Conservation (phyloP, 2,329 filamentous ascomycete species). For the Metarhizium rileyi region DNA sequence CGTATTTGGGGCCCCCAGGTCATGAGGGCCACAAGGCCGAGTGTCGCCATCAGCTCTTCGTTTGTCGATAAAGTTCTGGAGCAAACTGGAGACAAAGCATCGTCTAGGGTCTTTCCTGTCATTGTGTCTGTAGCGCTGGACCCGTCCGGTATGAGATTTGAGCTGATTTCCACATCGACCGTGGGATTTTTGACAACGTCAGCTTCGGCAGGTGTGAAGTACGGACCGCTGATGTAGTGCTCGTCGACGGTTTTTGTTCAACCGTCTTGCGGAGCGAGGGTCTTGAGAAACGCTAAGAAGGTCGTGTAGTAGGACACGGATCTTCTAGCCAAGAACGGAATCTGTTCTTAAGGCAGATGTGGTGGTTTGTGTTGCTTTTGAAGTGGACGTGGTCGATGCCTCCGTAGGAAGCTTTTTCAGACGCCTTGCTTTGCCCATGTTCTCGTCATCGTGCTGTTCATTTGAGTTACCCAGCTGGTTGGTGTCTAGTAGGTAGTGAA, state of each 20-base stretch:
- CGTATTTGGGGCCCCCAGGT: constrained; percentile 11
- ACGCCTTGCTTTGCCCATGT: not conserved
- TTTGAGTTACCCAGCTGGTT: no score
- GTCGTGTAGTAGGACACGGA: constrained; percentile 8
- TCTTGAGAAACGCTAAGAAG: constrained; percentile 8
- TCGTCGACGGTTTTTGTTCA: constrained; percentile 9
- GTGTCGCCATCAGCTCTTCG: constrained; percentile 9
- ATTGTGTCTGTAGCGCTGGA: not conserved
- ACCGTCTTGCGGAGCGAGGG: constrained; percentile 2
- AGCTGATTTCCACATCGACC: constrained; percentile 5
- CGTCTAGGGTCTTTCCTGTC: constrained; percentile 3
- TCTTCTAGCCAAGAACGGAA: constrained; percentile 8
- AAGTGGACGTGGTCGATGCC: not conserved
- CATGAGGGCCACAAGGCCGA: constrained; percentile 11
- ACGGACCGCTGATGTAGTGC: constrained; percentile 10
- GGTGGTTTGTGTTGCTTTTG: not conserved
- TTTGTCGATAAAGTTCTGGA: constrained; percentile 9
- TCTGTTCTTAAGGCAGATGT: constrained; percentile 6
- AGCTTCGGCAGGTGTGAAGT: constrained; percentile 8
- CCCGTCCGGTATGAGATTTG: not conserved
- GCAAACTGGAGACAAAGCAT: not conserved
- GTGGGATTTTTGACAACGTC: constrained; percentile 5
- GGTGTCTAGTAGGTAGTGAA: no score
- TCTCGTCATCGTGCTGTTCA: not conserved
- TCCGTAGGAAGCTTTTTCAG: not conserved